phyloP scores from a whole-genome alignment of 2,329 filamentous ascomycete genomes.

The Cercospora sesami region DNA sequence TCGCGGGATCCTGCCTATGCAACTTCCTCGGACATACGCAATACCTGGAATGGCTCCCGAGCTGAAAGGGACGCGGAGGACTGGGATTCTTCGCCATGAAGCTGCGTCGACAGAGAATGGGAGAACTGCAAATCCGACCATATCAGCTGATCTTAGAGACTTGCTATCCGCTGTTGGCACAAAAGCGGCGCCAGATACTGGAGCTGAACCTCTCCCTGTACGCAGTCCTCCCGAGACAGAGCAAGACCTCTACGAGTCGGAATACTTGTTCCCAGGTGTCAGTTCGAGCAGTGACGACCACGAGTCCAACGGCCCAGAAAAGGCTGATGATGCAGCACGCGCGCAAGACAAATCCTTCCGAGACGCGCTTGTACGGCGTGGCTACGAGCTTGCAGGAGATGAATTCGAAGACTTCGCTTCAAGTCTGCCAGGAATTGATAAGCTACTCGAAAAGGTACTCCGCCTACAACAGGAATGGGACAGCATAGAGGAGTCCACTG shows the following conservation, averaged over 20 bases:
- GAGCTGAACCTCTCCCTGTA: constrained; percentile 15
- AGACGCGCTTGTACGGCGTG: not conserved
- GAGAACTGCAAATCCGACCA: not conserved
- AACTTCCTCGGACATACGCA: constrained; percentile 27
- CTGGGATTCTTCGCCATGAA: not conserved
- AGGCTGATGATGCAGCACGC: not conserved
- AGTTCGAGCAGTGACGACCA: constrained; percentile 1
- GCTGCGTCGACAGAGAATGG: not conserved
- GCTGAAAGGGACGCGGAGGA: not conserved
- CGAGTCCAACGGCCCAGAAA: no score
- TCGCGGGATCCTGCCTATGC: constrained; percentile 39
- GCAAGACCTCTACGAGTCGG: constrained; percentile 53
- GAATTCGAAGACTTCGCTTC: not conserved
- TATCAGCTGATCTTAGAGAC: constrained; percentile 22
- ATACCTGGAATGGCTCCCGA: not conserved
- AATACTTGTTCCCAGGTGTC: constrained; percentile 7
- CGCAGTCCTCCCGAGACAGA: constrained; percentile 43
- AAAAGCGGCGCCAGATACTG: constrained; percentile 20
- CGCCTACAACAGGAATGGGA: constrained; percentile 19
- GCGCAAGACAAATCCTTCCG: not conserved
- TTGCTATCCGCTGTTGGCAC: constrained; percentile 23
- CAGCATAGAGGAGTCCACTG: constrained; percentile 14
- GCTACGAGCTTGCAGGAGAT: not conserved
- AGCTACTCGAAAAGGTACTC: constrained; percentile 15
- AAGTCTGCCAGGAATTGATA: constrained; percentile 1